These are phyloP conservation scores for Parastagonospora nodorum DNA, from an alignment of 2,329 filamentous ascomycete species.

Conservation along the genomic window DNA sequence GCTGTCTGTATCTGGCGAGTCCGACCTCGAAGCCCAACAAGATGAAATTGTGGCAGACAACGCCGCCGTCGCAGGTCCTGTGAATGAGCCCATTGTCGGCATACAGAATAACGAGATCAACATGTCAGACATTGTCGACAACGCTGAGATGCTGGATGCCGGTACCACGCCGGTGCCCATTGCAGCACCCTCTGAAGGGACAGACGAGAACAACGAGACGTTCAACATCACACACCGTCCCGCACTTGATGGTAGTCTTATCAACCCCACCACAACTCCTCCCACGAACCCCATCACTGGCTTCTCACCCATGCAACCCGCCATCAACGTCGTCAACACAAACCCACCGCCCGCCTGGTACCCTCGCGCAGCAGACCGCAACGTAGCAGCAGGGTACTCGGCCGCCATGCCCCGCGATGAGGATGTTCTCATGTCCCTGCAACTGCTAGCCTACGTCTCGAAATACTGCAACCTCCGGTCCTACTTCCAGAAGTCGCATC, in stretches of 20 bases:
- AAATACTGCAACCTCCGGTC: conserved; percentile 97
- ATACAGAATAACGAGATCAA: conserved; percentile 81
- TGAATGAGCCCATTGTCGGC: conserved; percentile 72
- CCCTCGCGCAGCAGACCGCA: conserved; percentile 78
- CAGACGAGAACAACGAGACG: conserved; percentile 73
- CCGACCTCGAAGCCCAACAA: conserved; percentile 77
- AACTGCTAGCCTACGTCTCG: conserved; percentile 94
- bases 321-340: conserved; percentile 68
- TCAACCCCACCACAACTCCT: conserved; percentile 67
- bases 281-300: conserved; percentile 67
- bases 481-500: conserved; percentile 93
- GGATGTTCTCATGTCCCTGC: conserved; percentile 96
- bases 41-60: conserved; percentile 84
- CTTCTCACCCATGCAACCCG: conserved; percentile 73
- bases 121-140: conserved; percentile 85
- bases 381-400: conserved; percentile 69
- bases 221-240: conserved; percentile 93
- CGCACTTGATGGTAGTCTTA: conserved; percentile 81
- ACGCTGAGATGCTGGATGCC: conserved; percentile 75
- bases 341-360: conserved; percentile 80
- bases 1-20: conserved; percentile 81
- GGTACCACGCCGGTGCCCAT: conserved; percentile 74
- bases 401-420: conserved; percentile 95
- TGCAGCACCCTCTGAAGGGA: conserved; percentile 79
- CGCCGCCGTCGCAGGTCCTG: conserved; percentile 74